Percentiles rank a stretch among this genome's conserved stretches.
Evolutionary conservation across 129 eudicot species (phyloP).

Genomic region (Centrapalus pauciflorus): DNA sequence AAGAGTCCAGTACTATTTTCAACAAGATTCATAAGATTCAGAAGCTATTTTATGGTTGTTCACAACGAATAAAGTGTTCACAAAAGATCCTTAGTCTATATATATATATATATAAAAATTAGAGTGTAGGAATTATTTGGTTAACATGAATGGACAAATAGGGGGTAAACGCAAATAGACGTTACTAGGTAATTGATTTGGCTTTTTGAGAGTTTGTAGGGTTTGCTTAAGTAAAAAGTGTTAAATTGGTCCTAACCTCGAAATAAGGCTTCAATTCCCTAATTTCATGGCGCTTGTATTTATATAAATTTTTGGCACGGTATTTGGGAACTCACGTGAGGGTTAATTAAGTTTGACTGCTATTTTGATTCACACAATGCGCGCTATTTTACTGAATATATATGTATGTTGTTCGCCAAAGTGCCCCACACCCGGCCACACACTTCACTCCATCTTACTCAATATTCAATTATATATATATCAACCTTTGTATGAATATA

Average conservation of each 20-base stretch:
- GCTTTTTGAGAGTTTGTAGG: slow-evolving; percentile 27
- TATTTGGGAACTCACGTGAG: slow-evolving; percentile 56
- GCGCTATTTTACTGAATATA: slow-evolving; percentile 25
- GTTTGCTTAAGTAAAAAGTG: slow-evolving; percentile 28
- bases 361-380: slow-evolving; percentile 43
- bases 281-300: slow-evolving; percentile 28
- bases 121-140: too few relatives aligned
- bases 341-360: slow-evolving; percentile 47
- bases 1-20: too few relatives aligned
- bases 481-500: too few relatives aligned
- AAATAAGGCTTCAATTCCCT: slow-evolving; percentile 19
- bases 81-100: too few relatives aligned
- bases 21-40: too few relatives aligned
- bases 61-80: too few relatives aligned
- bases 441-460: too few relatives aligned
- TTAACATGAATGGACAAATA: too few relatives aligned
- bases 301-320: slow-evolving; percentile 34
- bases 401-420: slow-evolving; percentile 24
- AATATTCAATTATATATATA: too few relatives aligned
- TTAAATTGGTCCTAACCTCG: slow-evolving; percentile 15
- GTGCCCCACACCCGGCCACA: too few relatives aligned
- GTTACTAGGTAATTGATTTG: slow-evolving; percentile 11
- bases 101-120: too few relatives aligned
- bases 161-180: slow-evolving; percentile 19
- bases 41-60: too few relatives aligned